Evolutionary conservation across 2,329 filamentous ascomycete species (phyloP).

Genomic region (Metarhizium humberi): DNA sequence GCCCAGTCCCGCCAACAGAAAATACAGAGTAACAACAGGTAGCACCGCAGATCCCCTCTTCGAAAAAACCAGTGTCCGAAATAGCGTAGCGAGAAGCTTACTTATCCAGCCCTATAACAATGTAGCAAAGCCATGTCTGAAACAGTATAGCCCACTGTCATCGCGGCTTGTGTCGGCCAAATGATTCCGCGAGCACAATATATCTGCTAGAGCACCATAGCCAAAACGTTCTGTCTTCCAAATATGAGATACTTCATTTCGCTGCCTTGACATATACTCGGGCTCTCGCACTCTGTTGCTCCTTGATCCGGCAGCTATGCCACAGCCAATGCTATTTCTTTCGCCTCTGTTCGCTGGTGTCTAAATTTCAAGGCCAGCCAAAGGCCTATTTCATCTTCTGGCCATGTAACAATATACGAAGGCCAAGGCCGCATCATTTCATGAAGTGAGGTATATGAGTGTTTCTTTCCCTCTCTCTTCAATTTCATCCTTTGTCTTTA

Average conservation of each 20-base stretch:
- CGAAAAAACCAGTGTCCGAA: background rate
- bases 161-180: background rate
- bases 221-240: slow-evolving; percentile 15
- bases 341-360: slow-evolving; percentile 2
- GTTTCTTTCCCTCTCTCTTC: background rate
- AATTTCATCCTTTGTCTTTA: slow-evolving; percentile 2
- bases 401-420: slow-evolving; percentile 4
- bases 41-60: background rate
- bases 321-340: background rate
- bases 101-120: slow-evolving; percentile 1
- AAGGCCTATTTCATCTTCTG: slow-evolving; percentile 4
- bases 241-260: slow-evolving; percentile 1
- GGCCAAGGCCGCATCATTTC: slow-evolving; percentile 5
- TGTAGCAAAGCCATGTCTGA: slow-evolving; percentile 1
- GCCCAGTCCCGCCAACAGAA: background rate
- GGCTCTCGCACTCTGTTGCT: background rate
- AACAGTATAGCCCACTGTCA: background rate
- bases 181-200: background rate
- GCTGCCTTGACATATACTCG: background rate
- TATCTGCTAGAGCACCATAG: slow-evolving; percentile 3
- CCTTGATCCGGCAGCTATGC: background rate
- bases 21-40: background rate
- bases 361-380: slow-evolving; percentile 5
- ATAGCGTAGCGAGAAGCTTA: background rate
- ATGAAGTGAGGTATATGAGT: slow-evolving; percentile 2